Conservation (phyloP, 495 filamentous ascomycete species). For the Sordaria brevicollis region DNA sequence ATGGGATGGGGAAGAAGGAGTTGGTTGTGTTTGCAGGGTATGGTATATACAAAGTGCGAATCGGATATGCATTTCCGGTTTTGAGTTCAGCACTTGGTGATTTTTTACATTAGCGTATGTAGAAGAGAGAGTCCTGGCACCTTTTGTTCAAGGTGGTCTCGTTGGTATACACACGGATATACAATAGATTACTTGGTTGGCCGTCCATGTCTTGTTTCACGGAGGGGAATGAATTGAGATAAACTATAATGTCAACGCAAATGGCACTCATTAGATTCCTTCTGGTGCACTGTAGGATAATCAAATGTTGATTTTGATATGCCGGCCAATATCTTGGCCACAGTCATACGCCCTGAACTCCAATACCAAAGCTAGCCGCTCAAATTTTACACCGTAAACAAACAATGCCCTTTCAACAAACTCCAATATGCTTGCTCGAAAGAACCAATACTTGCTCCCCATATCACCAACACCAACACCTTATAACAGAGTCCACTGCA, state of each 20-base stretch:
- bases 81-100: background rate
- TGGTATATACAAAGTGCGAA: background rate
- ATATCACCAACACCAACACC: background rate
- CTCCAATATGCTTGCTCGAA: background rate
- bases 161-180: background rate
- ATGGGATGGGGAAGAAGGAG: background rate
- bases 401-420: background rate
- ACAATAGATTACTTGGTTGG: slow-evolving; percentile 2
- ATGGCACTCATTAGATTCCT: background rate
- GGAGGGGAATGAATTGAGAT: background rate
- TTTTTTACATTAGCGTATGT: background rate
- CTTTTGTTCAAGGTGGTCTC: background rate
- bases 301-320: background rate
- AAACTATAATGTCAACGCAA: background rate
- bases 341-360: background rate
- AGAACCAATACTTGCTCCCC: background rate
- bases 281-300: background rate
- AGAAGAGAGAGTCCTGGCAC: background rate
- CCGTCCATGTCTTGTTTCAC: too few relatives aligned
- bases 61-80: background rate
- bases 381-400: background rate
- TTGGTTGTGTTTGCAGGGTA: background rate
- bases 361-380: background rate
- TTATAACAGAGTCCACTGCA: too few relatives aligned
- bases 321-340: background rate